Evolutionary conservation across 371 early-diverging fungal species (phyloP).

Genomic region (Rhizopus microsporus): DNA sequence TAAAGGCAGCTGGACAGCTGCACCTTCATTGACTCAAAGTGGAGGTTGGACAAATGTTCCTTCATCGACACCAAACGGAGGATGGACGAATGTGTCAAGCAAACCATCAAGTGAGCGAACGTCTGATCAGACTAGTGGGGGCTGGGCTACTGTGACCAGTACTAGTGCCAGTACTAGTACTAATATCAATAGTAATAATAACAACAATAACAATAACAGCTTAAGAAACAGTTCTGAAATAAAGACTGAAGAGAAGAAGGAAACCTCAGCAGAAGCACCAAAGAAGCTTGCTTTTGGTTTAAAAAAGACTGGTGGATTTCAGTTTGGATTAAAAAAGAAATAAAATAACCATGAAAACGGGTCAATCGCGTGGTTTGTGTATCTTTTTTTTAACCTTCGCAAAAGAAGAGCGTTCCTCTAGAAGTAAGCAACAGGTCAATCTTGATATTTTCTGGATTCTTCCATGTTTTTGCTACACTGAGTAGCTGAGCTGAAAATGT

Average conservation of each 20-base stretch:
- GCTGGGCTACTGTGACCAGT: slow-evolving; percentile 1
- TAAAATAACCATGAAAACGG: neutral
- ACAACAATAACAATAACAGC: neutral
- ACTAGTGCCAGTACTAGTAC: neutral
- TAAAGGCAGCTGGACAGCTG: neutral
- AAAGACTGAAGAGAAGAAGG: neutral
- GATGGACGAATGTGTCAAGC: neutral
- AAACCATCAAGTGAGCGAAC: neutral
- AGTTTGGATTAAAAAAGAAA: slow-evolving; percentile 42
- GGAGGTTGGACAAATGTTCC: slow-evolving; percentile 1
- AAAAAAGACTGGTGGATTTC: slow-evolving; percentile 31
- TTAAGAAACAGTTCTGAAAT: neutral
- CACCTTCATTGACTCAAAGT: too few species aligned
- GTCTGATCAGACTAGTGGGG: neutral
- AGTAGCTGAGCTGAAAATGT: too few species aligned
- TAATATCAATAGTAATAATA: neutral
- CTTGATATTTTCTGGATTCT: too few species aligned
- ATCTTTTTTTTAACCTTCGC: too few species aligned
- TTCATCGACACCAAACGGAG: neutral
- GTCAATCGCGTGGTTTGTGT: too few species aligned
- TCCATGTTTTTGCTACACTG: too few species aligned
- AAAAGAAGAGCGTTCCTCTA: too few species aligned
- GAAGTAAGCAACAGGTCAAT: too few species aligned
- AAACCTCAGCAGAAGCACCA: neutral
- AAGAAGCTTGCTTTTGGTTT: slow-evolving; percentile 36